Percentiles rank a stretch among this genome's conserved stretches.
Evolutionary conservation across 257 asterid species (phyloP).

Genomic region (Gardenia jasminoides): DNA sequence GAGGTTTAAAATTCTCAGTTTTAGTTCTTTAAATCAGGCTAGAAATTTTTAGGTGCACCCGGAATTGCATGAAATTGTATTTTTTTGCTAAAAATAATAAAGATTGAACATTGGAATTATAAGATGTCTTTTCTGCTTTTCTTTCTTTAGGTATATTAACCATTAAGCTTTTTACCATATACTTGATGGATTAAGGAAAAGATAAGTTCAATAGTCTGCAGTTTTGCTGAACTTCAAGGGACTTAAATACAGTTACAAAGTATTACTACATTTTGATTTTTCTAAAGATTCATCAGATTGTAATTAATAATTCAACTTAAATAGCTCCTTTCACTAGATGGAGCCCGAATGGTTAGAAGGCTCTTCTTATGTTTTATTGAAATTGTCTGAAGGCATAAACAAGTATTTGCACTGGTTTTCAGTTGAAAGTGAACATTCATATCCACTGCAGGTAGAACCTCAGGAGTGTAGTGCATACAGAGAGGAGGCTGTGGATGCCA

Average conservation of each 20-base stretch:
- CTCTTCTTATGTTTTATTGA: not conserved
- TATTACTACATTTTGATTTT: not conserved
- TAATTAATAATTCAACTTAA: not conserved
- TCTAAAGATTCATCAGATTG: not conserved
- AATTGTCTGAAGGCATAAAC: not conserved
- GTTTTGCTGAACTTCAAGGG: not conserved
- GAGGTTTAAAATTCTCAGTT: too few relatives aligned
- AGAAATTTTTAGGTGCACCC: not conserved
- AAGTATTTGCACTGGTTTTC: not conserved
- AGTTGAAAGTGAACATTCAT: not conserved
- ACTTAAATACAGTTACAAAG: not conserved
- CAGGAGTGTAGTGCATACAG: constrained; percentile 30
- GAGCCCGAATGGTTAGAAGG: not conserved
- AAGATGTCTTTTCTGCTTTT: not conserved
- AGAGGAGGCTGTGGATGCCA: constrained; percentile 67
- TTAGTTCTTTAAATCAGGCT: not conserved
- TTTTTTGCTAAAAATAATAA: too few relatives aligned
- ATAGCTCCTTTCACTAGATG: not conserved
- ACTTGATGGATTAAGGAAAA: not conserved
- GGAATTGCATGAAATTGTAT: not conserved
- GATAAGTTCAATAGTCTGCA: not conserved
- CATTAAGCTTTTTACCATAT: not conserved
- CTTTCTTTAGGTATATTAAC: too few relatives aligned
- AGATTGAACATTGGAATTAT: too few relatives aligned
- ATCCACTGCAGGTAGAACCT: constrained; percentile 49